Evolutionary conservation across 805 yeast species (phyloP), one percentile per base, ranked within the genome.

Genomic region (Myxozyma mucilagina): DNA sequence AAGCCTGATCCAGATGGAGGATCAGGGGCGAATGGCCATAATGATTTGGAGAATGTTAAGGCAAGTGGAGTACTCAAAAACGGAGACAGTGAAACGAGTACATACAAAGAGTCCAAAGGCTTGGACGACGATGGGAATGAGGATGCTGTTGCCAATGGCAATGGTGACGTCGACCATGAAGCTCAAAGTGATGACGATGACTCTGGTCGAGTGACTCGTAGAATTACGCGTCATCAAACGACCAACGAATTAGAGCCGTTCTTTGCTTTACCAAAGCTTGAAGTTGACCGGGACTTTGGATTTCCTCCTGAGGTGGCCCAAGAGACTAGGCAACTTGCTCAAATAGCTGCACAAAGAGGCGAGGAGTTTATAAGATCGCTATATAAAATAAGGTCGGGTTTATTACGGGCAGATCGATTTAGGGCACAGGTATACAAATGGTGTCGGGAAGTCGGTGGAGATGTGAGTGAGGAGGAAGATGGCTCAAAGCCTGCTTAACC

Each of bases 341-440:
- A 82, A 78, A 90, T 87, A 48, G 87, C 87, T 0, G 78, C 90
- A 48, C 96, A 92, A 73, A 84, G 93, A 63, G 83, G 86, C 60
- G 91, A 90, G 70, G 98, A 94, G 73, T 93, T 87, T 71, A 86
- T 91, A 54, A 81, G 93, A 69, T 88, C 91, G 63, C 76, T 94
- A 69, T 78, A 84, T n/a, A 82, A 79, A 39, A 80, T 94, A 41
- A 80, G 97, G 67, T 81, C 81, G 68, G 96, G 91, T 0, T 76
- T 93, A 32, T 84, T 88, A 39, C 82, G 89, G 68, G 93, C 97
- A 0, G 89, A 88, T 67, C 78, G 93, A 62, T 80, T 88, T 67
- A 86, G 89, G 67, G 82, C 82, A 48, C 83, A 85, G 66, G 81
- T 94, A 49, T 81, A 79, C 64, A 82, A 83, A 66, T 93, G 98